Evolutionary conservation across 2,329 filamentous ascomycete genomes (phyloP), one percentile per base, ranked within the genome.

Genomic region (Didymosphaeria variabile): DNA sequence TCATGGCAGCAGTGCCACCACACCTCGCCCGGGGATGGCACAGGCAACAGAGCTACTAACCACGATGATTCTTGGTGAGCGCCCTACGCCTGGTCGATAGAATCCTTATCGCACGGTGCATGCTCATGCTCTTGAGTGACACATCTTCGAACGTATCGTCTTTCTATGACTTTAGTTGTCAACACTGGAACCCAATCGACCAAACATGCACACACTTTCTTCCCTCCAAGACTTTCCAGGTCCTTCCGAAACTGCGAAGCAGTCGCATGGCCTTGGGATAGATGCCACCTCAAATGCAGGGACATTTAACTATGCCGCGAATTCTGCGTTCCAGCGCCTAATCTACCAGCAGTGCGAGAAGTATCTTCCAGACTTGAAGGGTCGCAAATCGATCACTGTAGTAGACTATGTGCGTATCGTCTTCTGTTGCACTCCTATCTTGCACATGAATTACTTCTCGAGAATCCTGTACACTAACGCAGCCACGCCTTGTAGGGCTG

Each of bases 1-100:
- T 29, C 45, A 47, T 47, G 19, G 7, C 45, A 26, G 45, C 45
- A 47, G 45, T 47, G 45, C 45, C 45, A 47, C 23, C 45, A 47
- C 23, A 29, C 45, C 10, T 10, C 21, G 21, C 23, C 10, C 5
- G 23, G 10, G 7, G 10, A 29, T 13, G 12, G 10, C 19, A 15
- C 21, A 47, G 19, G 19, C 45, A 47, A 15, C 21, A 47, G 23
- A 5, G 45, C 45, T 47, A 17, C 42, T 45, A 17, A 45, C 42
- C 23, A 29, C 15, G 23, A 13, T 9, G 26, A 17, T 29, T 17
- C 23, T 17, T 29, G 23, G 12, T 21, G 21, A 29, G 6, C 12
- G 36, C 12, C 12, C 17, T 15, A 38, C 12, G 36, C 36, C 36
- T 12, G 13, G 36, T 38, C 13, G 5, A 38, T 15, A 15, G 21